A percentile compares a stretch with the other conserved stretches of the same genome.
These are phyloP conservation scores for Picea abies DNA, from an alignment of 83 land plant genomes.

Conservation along the genomic window DNA sequence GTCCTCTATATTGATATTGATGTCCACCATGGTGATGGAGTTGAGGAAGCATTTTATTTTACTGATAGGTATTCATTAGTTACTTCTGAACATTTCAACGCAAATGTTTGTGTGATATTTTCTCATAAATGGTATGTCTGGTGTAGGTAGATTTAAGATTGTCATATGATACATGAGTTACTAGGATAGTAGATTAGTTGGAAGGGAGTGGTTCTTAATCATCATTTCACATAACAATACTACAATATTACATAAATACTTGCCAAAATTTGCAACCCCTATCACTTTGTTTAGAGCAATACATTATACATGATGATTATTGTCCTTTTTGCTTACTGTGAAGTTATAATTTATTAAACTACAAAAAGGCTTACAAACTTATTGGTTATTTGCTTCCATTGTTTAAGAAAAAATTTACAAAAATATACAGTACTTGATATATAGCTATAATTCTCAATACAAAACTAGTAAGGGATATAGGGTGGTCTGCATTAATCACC, in stretches of 20 bases:
- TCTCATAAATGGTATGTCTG: not conserved
- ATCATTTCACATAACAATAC: not conserved
- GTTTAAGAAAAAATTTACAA: too few relatives aligned
- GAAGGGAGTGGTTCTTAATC: not conserved
- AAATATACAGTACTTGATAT: too few relatives aligned
- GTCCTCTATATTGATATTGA: constrained; percentile 98
- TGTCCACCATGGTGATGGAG: constrained; percentile 99
- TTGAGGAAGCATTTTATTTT: constrained; percentile 97
- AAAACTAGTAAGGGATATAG: too few relatives aligned
- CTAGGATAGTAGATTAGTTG: not conserved
- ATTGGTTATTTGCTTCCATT: too few relatives aligned
- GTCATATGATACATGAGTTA: not conserved
- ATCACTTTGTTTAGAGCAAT: not conserved
- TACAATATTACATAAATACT: not conserved
- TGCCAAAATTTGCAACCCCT: not conserved
- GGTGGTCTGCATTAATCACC: too few relatives aligned
- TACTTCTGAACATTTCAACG: not conserved
- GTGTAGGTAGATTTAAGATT: not conserved
- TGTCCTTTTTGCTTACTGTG: not conserved
- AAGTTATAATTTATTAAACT: too few relatives aligned
- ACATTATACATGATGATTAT: not conserved
- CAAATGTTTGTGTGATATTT: not conserved
- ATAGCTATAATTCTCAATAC: too few relatives aligned
- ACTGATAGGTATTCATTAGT: constrained; percentile 83
- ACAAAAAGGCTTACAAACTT: too few relatives aligned